Percentiles rank a stretch among this genome's conserved stretches.
These are phyloP conservation scores for Oropetium thomaeum DNA, from an alignment of 176 grass and related monocot genomes.

Conservation along the genomic window DNA sequence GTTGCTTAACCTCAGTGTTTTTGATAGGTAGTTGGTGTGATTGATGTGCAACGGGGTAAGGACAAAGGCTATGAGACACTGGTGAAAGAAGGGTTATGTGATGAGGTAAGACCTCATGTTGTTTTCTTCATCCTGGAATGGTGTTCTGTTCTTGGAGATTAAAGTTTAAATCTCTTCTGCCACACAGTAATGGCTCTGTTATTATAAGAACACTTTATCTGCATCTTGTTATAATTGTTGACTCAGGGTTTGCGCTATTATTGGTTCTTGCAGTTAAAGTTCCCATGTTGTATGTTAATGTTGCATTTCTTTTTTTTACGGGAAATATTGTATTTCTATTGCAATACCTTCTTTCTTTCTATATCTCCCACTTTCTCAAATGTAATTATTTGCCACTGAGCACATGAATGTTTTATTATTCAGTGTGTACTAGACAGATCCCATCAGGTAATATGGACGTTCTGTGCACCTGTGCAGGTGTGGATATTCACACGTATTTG, in stretches of 20 bases:
- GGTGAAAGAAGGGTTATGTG: slow-evolving; percentile 94
- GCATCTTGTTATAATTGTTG: background rate
- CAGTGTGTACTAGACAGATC: background rate
- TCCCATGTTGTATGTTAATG: background rate
- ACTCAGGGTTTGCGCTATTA: background rate
- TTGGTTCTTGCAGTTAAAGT: background rate
- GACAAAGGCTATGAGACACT: slow-evolving; percentile 91
- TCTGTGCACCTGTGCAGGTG: background rate
- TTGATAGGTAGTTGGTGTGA: slow-evolving; percentile 79
- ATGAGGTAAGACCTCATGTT: slow-evolving; percentile 57
- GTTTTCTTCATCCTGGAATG: slow-evolving; percentile 26
- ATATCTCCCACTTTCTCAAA: background rate
- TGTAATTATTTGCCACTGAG: background rate
- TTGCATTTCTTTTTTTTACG: background rate
- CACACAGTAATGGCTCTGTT: background rate
- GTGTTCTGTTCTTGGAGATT: slow-evolving; percentile 22
- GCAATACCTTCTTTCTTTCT: background rate
- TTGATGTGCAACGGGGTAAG: slow-evolving; percentile 83
- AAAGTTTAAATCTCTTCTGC: background rate
- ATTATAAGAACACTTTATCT: background rate
- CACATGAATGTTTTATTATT: background rate
- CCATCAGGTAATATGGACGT: background rate
- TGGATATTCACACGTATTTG: background rate
- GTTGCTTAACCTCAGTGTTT: slow-evolving; percentile 18
- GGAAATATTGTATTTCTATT: background rate